phyloP scores from a whole-genome alignment of 2,329 filamentous ascomycete species.

The Cladosporium sp. region DNA sequence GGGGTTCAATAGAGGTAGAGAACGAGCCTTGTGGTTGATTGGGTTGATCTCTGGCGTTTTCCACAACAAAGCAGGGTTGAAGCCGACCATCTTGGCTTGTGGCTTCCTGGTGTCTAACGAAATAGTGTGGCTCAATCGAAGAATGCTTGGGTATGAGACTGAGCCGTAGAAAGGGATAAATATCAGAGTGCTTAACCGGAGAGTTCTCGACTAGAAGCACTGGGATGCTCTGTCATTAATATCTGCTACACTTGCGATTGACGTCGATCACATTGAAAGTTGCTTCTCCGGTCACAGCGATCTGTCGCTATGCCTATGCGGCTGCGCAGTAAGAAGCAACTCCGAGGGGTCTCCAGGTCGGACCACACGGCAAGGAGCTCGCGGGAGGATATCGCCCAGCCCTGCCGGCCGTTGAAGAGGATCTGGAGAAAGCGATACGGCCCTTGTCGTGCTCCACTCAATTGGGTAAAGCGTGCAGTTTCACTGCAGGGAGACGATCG shows the following conservation, averaged over 20 bases:
- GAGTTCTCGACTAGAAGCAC: neutral
- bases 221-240: neutral
- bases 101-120: neutral
- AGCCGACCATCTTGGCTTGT: constrained; percentile 8
- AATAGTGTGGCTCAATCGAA: neutral
- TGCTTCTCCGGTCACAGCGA: constrained; percentile 7
- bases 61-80: constrained; percentile 31
- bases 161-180: too few species aligned
- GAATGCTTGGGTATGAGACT: neutral
- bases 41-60: constrained; percentile 70
- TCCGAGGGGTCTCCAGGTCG: constrained; percentile 10
- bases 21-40: constrained; percentile 73
- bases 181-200: neutral
- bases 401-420: neutral
- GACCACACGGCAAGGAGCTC: neutral
- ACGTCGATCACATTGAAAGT: neutral
- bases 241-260: neutral
- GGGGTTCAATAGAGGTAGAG: constrained; percentile 72
- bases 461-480: neutral
- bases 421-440: constrained; percentile 4
- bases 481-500: neutral
- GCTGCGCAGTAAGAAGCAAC: neutral
- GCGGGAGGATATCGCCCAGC: constrained; percentile 8
- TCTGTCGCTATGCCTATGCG: neutral
- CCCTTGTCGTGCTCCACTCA: neutral